Conservation (phyloP, 2,329 filamentous ascomycete genomes). For the Scedosporium dehoogii region DNA sequence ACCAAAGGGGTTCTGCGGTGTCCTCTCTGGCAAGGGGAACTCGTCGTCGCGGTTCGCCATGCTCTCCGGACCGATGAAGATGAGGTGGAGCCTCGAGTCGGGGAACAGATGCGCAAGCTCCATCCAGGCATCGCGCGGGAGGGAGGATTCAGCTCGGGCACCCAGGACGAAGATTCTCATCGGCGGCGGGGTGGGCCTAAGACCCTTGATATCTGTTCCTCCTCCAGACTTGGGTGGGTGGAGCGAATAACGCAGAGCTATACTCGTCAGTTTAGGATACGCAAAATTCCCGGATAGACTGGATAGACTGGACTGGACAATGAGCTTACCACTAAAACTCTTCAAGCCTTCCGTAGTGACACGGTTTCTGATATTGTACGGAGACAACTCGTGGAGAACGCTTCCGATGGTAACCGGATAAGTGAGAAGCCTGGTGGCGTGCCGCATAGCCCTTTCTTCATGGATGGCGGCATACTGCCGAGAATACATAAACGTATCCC, state of each 20-base stretch:
- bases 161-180: slow-evolving; percentile 89
- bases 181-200: slow-evolving; percentile 76
- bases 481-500: slow-evolving; percentile 94
- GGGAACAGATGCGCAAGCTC: slow-evolving; percentile 94
- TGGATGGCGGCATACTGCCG: slow-evolving; percentile 87
- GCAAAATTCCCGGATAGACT: not conserved
- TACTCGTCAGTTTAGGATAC: not conserved
- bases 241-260: slow-evolving; percentile 84
- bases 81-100: slow-evolving; percentile 76
- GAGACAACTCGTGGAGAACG: slow-evolving; percentile 86
- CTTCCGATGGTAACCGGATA: slow-evolving; percentile 90
- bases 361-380: slow-evolving; percentile 70
- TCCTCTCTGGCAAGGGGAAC: slow-evolving; percentile 81
- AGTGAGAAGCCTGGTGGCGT: slow-evolving; percentile 85
- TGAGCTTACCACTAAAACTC: slow-evolving; percentile 72
- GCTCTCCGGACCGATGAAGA: slow-evolving; percentile 92
- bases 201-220: slow-evolving; percentile 62
- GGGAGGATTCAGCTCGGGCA: slow-evolving; percentile 91
- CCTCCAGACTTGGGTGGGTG: slow-evolving; percentile 77
- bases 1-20: slow-evolving; percentile 79
- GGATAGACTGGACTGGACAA: not conserved
- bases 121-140: slow-evolving; percentile 88
- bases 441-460: slow-evolving; percentile 79
- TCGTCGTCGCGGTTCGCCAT: slow-evolving; percentile 92
- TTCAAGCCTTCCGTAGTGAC: slow-evolving; percentile 84